These are phyloP conservation scores for Tylopilus rubrobrunneus DNA, from an alignment of 768 basidiomycete species.

Conservation along the genomic window DNA sequence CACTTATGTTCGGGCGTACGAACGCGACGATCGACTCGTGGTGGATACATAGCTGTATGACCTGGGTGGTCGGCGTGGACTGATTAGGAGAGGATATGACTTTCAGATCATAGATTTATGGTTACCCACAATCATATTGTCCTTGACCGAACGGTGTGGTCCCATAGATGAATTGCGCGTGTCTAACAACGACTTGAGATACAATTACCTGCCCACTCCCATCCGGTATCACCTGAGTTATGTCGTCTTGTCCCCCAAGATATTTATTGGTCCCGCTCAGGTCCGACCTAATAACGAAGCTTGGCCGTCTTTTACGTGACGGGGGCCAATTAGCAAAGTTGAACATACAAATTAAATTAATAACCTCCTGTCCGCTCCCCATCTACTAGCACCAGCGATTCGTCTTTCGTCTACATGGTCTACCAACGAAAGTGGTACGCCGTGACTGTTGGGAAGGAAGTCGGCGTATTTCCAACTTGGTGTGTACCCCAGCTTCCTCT, in stretches of 20 bases:
- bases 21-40: constrained; percentile 60
- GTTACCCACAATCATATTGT: constrained; percentile 6
- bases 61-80: not conserved
- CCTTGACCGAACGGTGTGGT: not conserved
- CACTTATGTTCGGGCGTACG: constrained; percentile 74
- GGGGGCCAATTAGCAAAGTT: constrained; percentile 12
- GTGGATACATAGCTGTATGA: constrained; percentile 77
- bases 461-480: constrained; percentile 30
- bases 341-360: constrained; percentile 16
- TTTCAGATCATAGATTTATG: constrained; percentile 8
- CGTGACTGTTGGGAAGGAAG: constrained; percentile 25
- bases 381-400: not conserved
- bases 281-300: too few species aligned
- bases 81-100: constrained; percentile 1
- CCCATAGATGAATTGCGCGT: too few species aligned
- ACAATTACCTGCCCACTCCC: not conserved
- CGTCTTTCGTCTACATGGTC: constrained; percentile 7
- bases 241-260: too few species aligned
- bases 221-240: too few species aligned
- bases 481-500: constrained; percentile 8
- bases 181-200: not conserved
- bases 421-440: constrained; percentile 26
- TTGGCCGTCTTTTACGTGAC: constrained; percentile 13
- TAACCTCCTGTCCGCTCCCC: constrained; percentile 20
- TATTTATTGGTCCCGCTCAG: too few species aligned